Percentiles rank a stretch among this genome's conserved stretches.
phyloP scores from a whole-genome alignment of 1,284 basidiomycete genomes.

The Quambalaria eucalypti region DNA sequence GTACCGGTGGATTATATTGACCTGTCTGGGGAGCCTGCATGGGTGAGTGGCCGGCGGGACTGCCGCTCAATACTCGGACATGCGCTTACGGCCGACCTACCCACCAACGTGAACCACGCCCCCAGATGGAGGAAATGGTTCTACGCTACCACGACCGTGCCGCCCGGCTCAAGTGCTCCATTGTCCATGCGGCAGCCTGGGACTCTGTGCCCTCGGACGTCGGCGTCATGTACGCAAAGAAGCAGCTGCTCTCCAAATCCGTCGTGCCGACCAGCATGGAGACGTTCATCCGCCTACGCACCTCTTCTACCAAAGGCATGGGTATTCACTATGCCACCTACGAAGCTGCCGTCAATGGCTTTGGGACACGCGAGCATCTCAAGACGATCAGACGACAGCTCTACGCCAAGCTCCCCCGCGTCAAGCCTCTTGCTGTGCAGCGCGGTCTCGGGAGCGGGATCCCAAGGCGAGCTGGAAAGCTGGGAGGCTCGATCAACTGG shows the following conservation, averaged over 20 bases:
- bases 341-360: conserved; percentile 14
- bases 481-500: conserved; percentile 4
- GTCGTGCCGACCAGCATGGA: conserved; percentile 10
- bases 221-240: conserved; percentile 4
- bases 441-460: conserved; percentile 7
- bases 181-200: conserved; percentile 6
- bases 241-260: neutral
- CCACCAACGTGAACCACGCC: neutral
- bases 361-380: conserved; percentile 10
- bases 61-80: no score
- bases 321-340: conserved; percentile 13
- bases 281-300: conserved; percentile 7
- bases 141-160: conserved; percentile 7
- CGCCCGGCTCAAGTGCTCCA: neutral
- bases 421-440: conserved; percentile 5
- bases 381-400: conserved; percentile 3
- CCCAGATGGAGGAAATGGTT: conserved; percentile 3
- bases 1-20: conserved; percentile 5
- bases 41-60: no score
- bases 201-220: conserved; percentile 11
- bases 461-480: conserved; percentile 1
- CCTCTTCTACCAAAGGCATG: conserved; percentile 1
- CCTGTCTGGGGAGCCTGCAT: conserved; percentile 7
- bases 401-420: conserved; percentile 2
- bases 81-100: no score